phyloP scores from a whole-genome alignment of 2,329 filamentous ascomycete species.

The Biscogniauxia marginata region DNA sequence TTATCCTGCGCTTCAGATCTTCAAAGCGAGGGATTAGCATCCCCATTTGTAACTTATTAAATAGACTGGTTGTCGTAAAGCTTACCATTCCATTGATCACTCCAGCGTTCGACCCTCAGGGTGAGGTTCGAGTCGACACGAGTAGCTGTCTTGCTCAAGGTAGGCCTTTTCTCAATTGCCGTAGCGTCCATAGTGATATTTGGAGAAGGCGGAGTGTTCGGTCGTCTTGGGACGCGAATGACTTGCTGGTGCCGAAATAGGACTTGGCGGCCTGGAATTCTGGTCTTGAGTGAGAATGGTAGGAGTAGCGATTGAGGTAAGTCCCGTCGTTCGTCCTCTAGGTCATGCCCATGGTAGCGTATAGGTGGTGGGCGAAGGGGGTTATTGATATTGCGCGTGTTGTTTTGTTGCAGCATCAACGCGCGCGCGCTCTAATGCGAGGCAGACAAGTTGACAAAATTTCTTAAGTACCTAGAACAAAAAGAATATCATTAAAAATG shows the following conservation, averaged over 20 bases:
- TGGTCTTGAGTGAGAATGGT: slow-evolving; percentile 10
- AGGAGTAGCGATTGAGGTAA: slow-evolving; percentile 16
- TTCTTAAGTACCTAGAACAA: too few relatives aligned
- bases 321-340: slow-evolving; percentile 6
- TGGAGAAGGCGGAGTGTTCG: not conserved
- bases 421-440: too few relatives aligned
- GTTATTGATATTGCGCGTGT: too few relatives aligned
- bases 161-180: too few relatives aligned
- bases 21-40: not conserved
- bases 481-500: too few relatives aligned
- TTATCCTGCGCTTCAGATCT: slow-evolving; percentile 16
- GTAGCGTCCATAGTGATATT: too few relatives aligned
- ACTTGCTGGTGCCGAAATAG: slow-evolving; percentile 18
- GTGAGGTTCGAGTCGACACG: slow-evolving; percentile 9
- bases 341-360: not conserved
- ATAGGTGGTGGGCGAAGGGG: slow-evolving; percentile 3
- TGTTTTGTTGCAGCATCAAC: too few relatives aligned
- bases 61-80: not conserved
- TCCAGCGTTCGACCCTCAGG: slow-evolving; percentile 7
- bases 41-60: too few relatives aligned
- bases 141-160: slow-evolving; percentile 1
- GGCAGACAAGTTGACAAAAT: too few relatives aligned
- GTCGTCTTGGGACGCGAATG: not conserved
- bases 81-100: slow-evolving; percentile 11
- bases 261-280: slow-evolving; percentile 11